Base-by-base conservation (phyloP, 1,284 basidiomycete species). In the Naganishia albida region DNA sequence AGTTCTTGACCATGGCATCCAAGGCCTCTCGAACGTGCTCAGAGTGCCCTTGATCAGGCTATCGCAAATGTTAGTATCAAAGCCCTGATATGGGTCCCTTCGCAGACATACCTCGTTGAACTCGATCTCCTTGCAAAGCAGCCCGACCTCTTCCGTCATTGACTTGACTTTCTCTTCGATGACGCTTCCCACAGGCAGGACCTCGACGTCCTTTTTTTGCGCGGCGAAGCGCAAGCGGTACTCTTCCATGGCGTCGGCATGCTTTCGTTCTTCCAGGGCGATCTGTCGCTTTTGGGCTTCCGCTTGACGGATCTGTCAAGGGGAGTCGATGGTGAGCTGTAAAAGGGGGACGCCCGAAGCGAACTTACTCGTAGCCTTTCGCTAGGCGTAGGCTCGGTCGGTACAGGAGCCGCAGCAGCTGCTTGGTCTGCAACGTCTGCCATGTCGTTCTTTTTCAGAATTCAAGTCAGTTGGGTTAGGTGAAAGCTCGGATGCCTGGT, bases 191-290 rank as follows among this genome's bases (percentile, higher is more conserved):
- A 20, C 39, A 20, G 57, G 57, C 18, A 60, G 57, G 10, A 18
- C 39, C 2, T 50, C 42, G 38, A 60, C 15, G 8, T 60, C 57
- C 13, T 50, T 60, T 23, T 49, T 49, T 10, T 48, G 34, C 4
- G 57, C 57, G 34, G 57, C 57, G 7, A 42, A 49, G 12, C 46
- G n/a, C 28, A 60, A n/a, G 6, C 57, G 46, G 10, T 50, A 50
- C 34, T 60, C 57, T 34, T 60, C 57, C 57, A 60, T 50, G 2
- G 57, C 57, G 42, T 60, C 57, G 6, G 57, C 57, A 28, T 49
- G 30, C 38, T 60, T 60, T 39, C 57, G 30, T 25, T 60, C 57
- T 16, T 60, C 57, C n/a, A 60, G 16, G 20, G 46, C 46, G 18
- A 50, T 46, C 18, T 60, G 57, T 26, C 57, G 46, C 39, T 60